Evolutionary conservation across 495 filamentous ascomycete genomes (phyloP).

Genomic region (Penicillium malachiteum): DNA sequence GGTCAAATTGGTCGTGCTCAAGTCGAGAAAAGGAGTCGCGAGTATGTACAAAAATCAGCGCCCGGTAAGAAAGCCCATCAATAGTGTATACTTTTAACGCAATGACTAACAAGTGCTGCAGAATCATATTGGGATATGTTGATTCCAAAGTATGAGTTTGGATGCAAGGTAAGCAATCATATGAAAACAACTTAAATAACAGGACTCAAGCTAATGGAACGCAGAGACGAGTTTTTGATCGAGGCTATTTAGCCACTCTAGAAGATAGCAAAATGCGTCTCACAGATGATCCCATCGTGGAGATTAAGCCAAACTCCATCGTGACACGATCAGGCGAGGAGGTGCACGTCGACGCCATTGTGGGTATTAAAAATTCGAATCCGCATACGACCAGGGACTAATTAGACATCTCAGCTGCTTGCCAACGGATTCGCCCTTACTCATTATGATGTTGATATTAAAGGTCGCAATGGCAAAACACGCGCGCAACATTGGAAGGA

Average conservation of each 20-base stretch:
- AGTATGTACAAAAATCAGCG: neutral
- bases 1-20: neutral
- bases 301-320: neutral
- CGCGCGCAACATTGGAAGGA: neutral
- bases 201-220: neutral
- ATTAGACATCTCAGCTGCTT: neutral
- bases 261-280: neutral
- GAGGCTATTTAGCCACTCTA: neutral
- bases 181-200: neutral
- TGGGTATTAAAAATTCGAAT: neutral
- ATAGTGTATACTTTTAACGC: no score
- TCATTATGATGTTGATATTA: neutral
- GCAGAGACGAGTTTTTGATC: conserved; percentile 1
- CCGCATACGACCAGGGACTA: neutral
- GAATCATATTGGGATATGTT: neutral
- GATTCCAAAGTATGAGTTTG: neutral
- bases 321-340: neutral
- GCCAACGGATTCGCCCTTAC: conserved; percentile 2
- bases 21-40: neutral
- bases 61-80: neutral
- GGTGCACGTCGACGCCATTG: neutral
- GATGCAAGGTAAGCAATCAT: neutral
- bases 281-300: neutral
- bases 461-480: neutral
- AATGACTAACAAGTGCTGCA: neutral